Evolutionary conservation across 2,329 filamentous ascomycete species (phyloP).

Genomic region (Ophiostoma tasmaniense): DNA sequence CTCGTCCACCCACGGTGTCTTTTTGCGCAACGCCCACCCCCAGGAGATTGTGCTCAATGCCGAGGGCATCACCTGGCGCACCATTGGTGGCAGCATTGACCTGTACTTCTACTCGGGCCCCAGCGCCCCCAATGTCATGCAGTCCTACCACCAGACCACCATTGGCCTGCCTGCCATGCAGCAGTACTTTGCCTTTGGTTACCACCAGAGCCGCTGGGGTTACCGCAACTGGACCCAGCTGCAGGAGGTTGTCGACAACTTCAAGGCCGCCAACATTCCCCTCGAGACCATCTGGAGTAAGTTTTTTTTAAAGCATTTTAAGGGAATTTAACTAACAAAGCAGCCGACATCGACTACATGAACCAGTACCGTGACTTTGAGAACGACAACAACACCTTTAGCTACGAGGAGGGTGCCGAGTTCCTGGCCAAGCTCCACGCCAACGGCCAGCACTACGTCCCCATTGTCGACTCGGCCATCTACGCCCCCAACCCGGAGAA

Average conservation of each 20-base stretch:
- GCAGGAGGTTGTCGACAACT: conserved; percentile 58
- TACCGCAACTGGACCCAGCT: conserved; percentile 65
- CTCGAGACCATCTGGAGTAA: conserved; percentile 63
- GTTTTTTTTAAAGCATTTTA: too few species aligned
- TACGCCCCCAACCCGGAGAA: conserved; percentile 68
- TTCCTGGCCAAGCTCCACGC: conserved; percentile 55
- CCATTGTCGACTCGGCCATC: conserved; percentile 63
- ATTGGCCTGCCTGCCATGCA: conserved; percentile 68
- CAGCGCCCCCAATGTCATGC: conserved; percentile 57
- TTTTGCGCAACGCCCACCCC: conserved; percentile 53
- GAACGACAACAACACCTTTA: conserved; percentile 49
- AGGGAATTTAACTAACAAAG: too few species aligned
- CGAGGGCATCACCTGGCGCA: conserved; percentile 46
- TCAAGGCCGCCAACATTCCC: conserved; percentile 55
- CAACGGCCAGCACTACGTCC: conserved; percentile 58
- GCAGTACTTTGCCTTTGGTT: conserved; percentile 74
- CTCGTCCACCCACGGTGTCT: conserved; percentile 46
- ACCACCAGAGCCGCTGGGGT: conserved; percentile 77
- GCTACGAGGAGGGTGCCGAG: conserved; percentile 48
- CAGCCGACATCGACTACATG: conserved; percentile 63
- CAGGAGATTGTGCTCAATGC: conserved; percentile 52
- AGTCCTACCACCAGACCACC: conserved; percentile 54
- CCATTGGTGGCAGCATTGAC: conserved; percentile 66
- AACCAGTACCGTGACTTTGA: conserved; percentile 53
- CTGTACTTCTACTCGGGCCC: conserved; percentile 73